These are phyloP conservation scores for Pyrenochaeta sp. DNA, from an alignment of 2,329 filamentous ascomycete genomes.

Conservation along the genomic window DNA sequence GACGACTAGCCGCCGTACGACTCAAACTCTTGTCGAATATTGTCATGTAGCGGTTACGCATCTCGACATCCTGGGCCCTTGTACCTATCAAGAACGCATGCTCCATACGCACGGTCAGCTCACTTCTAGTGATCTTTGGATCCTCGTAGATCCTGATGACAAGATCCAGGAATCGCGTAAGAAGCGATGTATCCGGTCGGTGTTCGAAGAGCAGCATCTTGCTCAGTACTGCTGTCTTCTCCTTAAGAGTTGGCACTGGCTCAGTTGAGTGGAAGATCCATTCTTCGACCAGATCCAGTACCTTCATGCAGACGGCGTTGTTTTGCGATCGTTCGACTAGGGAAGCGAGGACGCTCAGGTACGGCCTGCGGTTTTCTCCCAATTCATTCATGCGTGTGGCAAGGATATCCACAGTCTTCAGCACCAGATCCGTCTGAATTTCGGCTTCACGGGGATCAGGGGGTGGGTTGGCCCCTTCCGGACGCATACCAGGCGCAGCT, in stretches of 20 bases:
- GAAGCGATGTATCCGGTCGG: constrained; percentile 79
- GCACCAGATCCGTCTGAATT: constrained; percentile 87
- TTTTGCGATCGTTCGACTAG: constrained; percentile 95
- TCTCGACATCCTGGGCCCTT: constrained; percentile 89
- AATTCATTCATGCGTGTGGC: constrained; percentile 91
- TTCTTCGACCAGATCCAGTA: constrained; percentile 88
- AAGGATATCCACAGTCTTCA: constrained; percentile 94
- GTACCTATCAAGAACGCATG: constrained; percentile 98
- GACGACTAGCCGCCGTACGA: constrained; percentile 85
- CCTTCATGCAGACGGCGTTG: constrained; percentile 85
- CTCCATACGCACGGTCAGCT: constrained; percentile 96
- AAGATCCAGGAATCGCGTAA: constrained; percentile 92
- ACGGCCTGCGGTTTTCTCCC: constrained; percentile 88
- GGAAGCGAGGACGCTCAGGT: constrained; percentile 92
- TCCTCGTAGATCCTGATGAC: constrained; percentile 99
- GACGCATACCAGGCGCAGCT: constrained; percentile 50
- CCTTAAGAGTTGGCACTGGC: constrained; percentile 95
- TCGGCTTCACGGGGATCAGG: constrained; percentile 81
- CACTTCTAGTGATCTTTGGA: constrained; percentile 90
- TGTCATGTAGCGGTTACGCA: constrained; percentile 94
- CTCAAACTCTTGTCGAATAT: constrained; percentile 96
- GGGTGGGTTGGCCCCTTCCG: constrained; percentile 65
- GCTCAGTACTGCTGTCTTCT: constrained; percentile 97
- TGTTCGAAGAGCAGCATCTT: constrained; percentile 98
- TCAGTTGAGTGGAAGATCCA: constrained; percentile 98